Conservation (phyloP, 768 basidiomycete species). For the Floccularia luteovirens region DNA sequence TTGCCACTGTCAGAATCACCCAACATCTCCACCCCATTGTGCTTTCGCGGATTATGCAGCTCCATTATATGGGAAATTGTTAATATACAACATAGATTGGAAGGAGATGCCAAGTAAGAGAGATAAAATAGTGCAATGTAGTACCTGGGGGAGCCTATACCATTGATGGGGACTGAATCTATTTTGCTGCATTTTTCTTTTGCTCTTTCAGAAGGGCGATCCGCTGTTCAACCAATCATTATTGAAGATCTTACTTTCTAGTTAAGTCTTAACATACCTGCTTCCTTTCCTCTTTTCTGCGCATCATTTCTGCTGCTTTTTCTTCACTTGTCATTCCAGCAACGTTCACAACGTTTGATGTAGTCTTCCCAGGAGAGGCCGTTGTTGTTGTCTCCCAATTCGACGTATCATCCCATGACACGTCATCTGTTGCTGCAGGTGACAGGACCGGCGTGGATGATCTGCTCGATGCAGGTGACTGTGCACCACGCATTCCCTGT, state of each 20-base stretch:
- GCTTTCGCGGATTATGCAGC: too few relatives aligned
- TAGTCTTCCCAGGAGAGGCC: slow-evolving; percentile 7
- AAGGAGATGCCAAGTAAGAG: too few relatives aligned
- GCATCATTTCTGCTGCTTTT: slow-evolving; percentile 87
- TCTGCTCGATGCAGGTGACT: slow-evolving; percentile 9
- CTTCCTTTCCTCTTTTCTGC: slow-evolving; percentile 87
- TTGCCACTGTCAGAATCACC: too few relatives aligned
- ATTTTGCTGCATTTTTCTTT: slow-evolving; percentile 50
- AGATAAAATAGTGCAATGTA: too few relatives aligned
- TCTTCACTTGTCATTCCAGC: slow-evolving; percentile 77
- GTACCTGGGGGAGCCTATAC: too few relatives aligned
- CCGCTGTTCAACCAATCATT: slow-evolving; percentile 31
- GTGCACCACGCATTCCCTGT: not conserved
- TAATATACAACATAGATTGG: too few relatives aligned
- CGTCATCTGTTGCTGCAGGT: too few relatives aligned
- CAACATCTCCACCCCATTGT: too few relatives aligned
- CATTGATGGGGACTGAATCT: too few relatives aligned
- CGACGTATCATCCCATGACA: slow-evolving; percentile 14
- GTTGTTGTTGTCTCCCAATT: slow-evolving; percentile 14
- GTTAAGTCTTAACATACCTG: slow-evolving; percentile 41
- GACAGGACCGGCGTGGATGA: slow-evolving; percentile 15
- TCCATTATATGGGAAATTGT: too few relatives aligned
- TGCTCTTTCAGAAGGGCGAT: slow-evolving; percentile 78
- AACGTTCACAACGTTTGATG: slow-evolving; percentile 17
- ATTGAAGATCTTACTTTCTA: not conserved